Base-by-base conservation (phyloP, 495 filamentous ascomycete genomes). In the Lepidopterella palustris region DNA sequence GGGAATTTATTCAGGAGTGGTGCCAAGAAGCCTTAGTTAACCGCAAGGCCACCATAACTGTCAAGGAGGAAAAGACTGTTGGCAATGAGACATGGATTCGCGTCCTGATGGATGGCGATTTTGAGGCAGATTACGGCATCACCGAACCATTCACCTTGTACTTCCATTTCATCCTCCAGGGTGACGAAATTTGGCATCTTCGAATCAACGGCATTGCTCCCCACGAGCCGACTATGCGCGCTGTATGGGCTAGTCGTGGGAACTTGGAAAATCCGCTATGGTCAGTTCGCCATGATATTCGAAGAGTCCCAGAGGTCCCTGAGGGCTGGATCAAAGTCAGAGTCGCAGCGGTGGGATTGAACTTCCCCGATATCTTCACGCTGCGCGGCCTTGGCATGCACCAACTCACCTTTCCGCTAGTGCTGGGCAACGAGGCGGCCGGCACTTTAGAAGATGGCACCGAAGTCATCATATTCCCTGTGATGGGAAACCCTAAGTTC, bases 381-480 rank as follows among this genome's bases (percentile, higher is more conserved):
- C 48, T 70, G 27, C 55, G 65, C 20, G 68, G 68, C 1, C 24
- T 65, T 4, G 53, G 57, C 10, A 64, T 64, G 53, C 51, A 56
- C 24, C 15, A 58, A 6, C 25, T 65, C 9, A 55, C 52, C 20
- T 65, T 63, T 48, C 68, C 68, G n/a, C 55, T 63, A 20, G 69
- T 69, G 32, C 23, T 72, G 5, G 70, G 62, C 15, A 60, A 66
- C 52, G 70, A 72, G 45, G 68, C 62, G 24, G 61, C 59, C 21
- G 68, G 68, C 18, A 67, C 56, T 10, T 55, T 68, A 23, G 58
- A 66, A 11, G 66, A 71, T 47, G 69, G 64, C n/a, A 66, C 28
- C n/a, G 60, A 62, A 45, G 53, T 58, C 48, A 24, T 62, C 60
- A 58, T 62, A n/a, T 62, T 39, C 53, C 68, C 66, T 13, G 59